These are phyloP conservation scores for Pseudocercospora fijiensis DNA, from an alignment of 2,329 filamentous ascomycete species.

Conservation along the genomic window DNA sequence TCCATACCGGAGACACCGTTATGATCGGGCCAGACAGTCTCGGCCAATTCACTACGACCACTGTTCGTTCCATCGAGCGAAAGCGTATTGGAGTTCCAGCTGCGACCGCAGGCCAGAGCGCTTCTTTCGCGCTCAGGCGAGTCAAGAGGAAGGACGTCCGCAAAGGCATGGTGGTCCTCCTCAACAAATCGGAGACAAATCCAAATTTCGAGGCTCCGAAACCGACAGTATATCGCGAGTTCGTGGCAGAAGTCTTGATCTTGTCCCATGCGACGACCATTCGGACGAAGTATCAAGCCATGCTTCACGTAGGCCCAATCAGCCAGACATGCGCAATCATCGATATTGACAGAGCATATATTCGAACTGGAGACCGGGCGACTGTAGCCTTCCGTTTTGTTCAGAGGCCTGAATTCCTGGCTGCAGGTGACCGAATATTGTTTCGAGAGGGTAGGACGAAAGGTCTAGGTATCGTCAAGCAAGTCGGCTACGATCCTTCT, in stretches of 20 bases:
- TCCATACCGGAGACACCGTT: conserved; percentile 87
- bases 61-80: conserved; percentile 87
- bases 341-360: conserved; percentile 93
- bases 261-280: conserved; percentile 96
- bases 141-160: conserved; percentile 87
- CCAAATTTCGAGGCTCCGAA: conserved; percentile 35
- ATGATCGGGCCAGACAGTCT: conserved; percentile 87
- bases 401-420: conserved; percentile 88
- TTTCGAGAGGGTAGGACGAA: conserved; percentile 96
- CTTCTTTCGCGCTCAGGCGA: conserved; percentile 85
- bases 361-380: conserved; percentile 91
- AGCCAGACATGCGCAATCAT: conserved; percentile 96
- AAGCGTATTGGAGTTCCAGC: conserved; percentile 88
- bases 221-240: conserved; percentile 56
- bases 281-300: conserved; percentile 94
- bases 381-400: conserved; percentile 93
- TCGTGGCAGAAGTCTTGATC: conserved; percentile 77
- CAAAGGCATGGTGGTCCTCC: conserved; percentile 96
- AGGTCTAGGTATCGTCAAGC: conserved; percentile 90
- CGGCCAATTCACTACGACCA: conserved; percentile 83
- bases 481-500: conserved; percentile 76
- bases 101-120: conserved; percentile 87
- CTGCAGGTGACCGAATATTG: conserved; percentile 80
- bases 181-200: conserved; percentile 68
- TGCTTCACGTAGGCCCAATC: conserved; percentile 94